Evolutionary conservation across 805 yeast genomes (phyloP).

Genomic region (Tetrapisispora fleetii): DNA sequence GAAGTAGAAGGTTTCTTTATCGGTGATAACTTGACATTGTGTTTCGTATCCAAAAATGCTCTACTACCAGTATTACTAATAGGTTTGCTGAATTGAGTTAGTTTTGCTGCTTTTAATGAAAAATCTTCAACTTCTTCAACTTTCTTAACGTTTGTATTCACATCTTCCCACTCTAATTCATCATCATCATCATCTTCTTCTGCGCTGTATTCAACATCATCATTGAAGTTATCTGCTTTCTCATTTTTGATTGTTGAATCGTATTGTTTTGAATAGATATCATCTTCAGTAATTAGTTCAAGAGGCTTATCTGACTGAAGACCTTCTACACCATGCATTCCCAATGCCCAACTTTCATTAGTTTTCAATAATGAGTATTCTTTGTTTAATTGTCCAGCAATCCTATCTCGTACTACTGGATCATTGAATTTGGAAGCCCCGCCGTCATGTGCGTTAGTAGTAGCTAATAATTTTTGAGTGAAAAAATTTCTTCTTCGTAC

Average conservation of each 20-base stretch:
- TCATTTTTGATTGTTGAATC: slow-evolving; percentile 4
- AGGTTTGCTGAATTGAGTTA: slow-evolving; percentile 23
- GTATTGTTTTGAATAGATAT: not conserved
- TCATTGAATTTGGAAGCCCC: slow-evolving; percentile 30
- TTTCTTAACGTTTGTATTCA: slow-evolving; percentile 31
- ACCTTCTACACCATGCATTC: slow-evolving; percentile 41
- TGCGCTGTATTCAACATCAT: slow-evolving; percentile 14
- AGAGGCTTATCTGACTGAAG: slow-evolving; percentile 39
- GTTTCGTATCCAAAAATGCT: slow-evolving; percentile 25
- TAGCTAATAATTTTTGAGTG: slow-evolving; percentile 78
- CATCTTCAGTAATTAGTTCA: slow-evolving; percentile 34
- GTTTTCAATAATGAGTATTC: slow-evolving; percentile 67
- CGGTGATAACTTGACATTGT: slow-evolving; percentile 14
- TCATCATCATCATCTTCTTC: slow-evolving; percentile 29
- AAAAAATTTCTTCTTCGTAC: slow-evolving; percentile 84
- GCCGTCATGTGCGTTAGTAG: slow-evolving; percentile 65
- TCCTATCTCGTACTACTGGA: slow-evolving; percentile 32
- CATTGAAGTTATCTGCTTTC: not conserved
- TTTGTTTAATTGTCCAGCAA: slow-evolving; percentile 75
- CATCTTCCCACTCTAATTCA: slow-evolving; percentile 64
- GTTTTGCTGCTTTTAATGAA: slow-evolving; percentile 35
- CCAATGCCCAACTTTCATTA: slow-evolving; percentile 76
- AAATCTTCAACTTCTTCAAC: slow-evolving; percentile 26
- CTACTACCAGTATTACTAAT: slow-evolving; percentile 15
- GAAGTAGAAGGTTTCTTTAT: slow-evolving; percentile 6